Evolutionary conservation across 2,329 filamentous ascomycete species (phyloP), one percentile per base, ranked within the genome.

Genomic region (Alternaria solani): DNA sequence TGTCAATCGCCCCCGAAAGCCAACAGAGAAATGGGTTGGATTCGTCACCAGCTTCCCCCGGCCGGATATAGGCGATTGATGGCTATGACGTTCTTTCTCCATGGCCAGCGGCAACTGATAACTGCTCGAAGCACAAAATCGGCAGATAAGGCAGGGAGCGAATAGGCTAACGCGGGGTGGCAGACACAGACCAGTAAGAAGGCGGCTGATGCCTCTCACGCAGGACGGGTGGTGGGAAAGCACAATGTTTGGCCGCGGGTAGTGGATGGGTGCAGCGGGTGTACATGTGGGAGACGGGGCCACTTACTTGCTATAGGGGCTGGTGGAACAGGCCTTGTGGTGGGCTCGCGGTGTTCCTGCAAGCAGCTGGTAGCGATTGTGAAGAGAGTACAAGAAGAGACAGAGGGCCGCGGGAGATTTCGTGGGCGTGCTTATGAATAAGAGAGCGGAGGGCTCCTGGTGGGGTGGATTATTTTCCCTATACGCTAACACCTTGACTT

Each of bases 401-500:
- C 55, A 57, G 55, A 58, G 51, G 53, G 62, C 32, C 66, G 66
- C 68, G 63, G 65, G 57, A 55, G 59, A 67, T 62, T 67, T 55
- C 65, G 67, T 55, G 66, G 66, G 65, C 68, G 67, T 61, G 65
- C 74, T 78, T 78, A 77, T 76, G 75, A 78, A 77, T 68, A 65
- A 68, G 68, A 66, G 65, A 61, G 64, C 58, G 57, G 66, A 68
- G 62, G 64, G 62, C 57, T 60, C 59, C 57, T 67, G 67, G 74
- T 75, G 76, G 75, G 75, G 75, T 75, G 61, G 59, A 58, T 14
- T 74, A 75, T 76, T 70, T 73, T 72, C 65, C 65, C 48, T 59
- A 63, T 68, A 68, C 75, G 73, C 75, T 78, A 77, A 65, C 59
- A 69, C 63, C 61, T 70, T 73, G 66, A 75, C 74, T 72, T 64